Evolutionary conservation across 371 early-diverging fungal species (phyloP).

Genomic region (Mortierella sp.): DNA sequence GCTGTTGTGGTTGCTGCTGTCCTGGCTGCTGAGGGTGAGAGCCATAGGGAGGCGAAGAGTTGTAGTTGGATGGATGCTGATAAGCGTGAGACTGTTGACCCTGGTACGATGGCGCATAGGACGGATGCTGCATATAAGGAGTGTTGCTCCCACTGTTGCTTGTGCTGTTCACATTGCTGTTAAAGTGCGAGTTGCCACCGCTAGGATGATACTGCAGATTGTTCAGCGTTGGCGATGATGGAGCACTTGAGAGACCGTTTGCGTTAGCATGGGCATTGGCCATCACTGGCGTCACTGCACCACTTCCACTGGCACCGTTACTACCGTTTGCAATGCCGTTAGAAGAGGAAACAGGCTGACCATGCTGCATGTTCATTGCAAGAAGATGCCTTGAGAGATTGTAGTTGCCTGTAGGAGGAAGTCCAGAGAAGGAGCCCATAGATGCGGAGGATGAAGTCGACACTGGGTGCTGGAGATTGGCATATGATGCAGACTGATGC

Average conservation of each 20-base stretch:
- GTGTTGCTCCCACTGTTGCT: constrained; percentile 24
- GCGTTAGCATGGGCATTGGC: constrained; percentile 14
- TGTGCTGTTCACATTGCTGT: constrained; percentile 21
- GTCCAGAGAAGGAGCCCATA: constrained; percentile 11
- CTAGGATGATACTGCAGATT: constrained; percentile 22
- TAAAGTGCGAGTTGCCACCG: constrained; percentile 14
- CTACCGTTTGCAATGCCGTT: constrained; percentile 2
- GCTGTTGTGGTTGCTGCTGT: constrained; percentile 12
- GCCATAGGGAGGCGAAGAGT: constrained; percentile 27
- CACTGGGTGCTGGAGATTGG: not conserved
- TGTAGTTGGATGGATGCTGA: constrained; percentile 17
- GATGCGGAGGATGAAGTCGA: constrained; percentile 18
- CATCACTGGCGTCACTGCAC: constrained; percentile 17
- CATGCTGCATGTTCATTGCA: constrained; percentile 30
- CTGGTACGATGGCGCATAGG: constrained; percentile 15
- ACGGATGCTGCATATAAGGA: constrained; percentile 14
- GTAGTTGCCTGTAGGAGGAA: constrained; percentile 22
- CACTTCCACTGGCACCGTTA: constrained; percentile 17
- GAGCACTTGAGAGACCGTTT: constrained; percentile 22
- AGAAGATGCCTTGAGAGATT: constrained; percentile 23
- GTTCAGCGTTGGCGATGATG: constrained; percentile 31
- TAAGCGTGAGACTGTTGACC: constrained; percentile 17
- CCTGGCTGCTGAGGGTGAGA: constrained; percentile 20
- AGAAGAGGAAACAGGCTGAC: constrained; percentile 4
- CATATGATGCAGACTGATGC: constrained; percentile 1